These are phyloP conservation scores for Spirogloea muscicola DNA, from an alignment of 139 green algal species.

Conservation along the genomic window DNA sequence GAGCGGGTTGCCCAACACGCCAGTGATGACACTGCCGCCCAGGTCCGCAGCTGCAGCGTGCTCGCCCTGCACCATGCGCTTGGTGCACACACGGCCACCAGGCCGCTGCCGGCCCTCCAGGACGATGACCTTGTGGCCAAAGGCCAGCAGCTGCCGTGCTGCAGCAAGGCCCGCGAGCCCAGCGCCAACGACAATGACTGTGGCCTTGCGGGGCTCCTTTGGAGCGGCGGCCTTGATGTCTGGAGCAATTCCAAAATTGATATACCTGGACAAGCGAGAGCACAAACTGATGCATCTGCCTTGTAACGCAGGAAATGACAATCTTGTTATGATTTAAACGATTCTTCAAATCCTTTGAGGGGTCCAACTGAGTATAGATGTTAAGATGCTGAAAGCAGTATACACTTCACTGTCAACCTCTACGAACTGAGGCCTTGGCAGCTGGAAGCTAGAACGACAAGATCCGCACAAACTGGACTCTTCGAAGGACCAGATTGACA, in stretches of 20 bases:
- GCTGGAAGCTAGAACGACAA: too few relatives aligned
- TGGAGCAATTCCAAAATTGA: slow-evolving; percentile 41
- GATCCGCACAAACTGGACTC: too few relatives aligned
- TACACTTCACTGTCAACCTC: too few relatives aligned
- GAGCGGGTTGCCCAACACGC: slow-evolving; percentile 88
- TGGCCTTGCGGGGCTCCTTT: slow-evolving; percentile 3
- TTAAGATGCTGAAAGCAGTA: too few relatives aligned
- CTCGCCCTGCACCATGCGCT: slow-evolving; percentile 37
- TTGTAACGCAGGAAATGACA: too few relatives aligned
- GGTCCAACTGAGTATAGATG: too few relatives aligned
- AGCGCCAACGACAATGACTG: slow-evolving; percentile 83
- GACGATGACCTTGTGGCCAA: slow-evolving; percentile 80
- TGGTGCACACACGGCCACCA: slow-evolving; percentile 78
- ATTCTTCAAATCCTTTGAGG: background rate
- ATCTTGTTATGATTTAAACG: background rate
- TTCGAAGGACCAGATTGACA: too few relatives aligned
- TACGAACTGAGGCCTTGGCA: too few relatives aligned
- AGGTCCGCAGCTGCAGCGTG: slow-evolving; percentile 66
- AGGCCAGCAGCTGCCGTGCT: slow-evolving; percentile 74
- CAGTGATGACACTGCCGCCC: slow-evolving; percentile 86
- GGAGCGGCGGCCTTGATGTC: slow-evolving; percentile 6
- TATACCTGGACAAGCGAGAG: too few relatives aligned
- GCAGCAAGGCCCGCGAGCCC: slow-evolving; percentile 79
- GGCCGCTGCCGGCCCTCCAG: slow-evolving; percentile 73
- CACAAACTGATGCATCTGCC: too few relatives aligned